Evolutionary conservation across 371 early-diverging fungal species (phyloP), one percentile per base, ranked within the genome.

Genomic region (Lichtheimia ornata): DNA sequence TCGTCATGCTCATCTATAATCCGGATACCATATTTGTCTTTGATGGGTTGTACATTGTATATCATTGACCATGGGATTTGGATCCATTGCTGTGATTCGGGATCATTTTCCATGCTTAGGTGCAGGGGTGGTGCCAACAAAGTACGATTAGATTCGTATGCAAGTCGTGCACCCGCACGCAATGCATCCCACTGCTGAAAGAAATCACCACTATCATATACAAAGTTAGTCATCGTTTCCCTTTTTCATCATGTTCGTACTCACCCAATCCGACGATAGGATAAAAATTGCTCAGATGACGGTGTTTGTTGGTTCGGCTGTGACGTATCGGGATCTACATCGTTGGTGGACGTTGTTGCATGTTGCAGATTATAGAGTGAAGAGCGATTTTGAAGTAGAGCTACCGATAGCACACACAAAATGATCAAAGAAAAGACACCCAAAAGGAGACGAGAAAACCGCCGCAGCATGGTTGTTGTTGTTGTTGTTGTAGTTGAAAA

Each of bases 61-160:
- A 66, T 42, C 11, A 24, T 47, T 13, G 67, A 66, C 67, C 67
- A 66, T 7, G 62, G 55, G 18, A 66, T 49, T n/a, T 62, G 55
- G 40, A 41, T 61, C 53, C 56, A 52, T 42, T 13, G 5, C 50
- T 62, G 58, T 64, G 58, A 22, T 27, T 45, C 0, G 62, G 62
- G n/a, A 1, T 47, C 47, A 47, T 22, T 47, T 18, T n/a, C 22
- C 2, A 17, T 47, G 22, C 47, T 47, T 15, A 74, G 58, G 9
- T 69, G 66, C 7, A 74, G 18, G 12, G 63, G 59, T 15, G 75
- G 75, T 12, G 60, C 56, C 14, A 69, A 56, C 2, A 74, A 20
- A 0, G 72, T 74, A 13, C 75, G 62, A 43, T 74, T 74, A 3
- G 71, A 71, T 17, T 71, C 75, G 28, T 66, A 43, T 4, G 67